phyloP scores from a whole-genome alignment of 345 rosid species.

The Arabis hirsuta region DNA sequence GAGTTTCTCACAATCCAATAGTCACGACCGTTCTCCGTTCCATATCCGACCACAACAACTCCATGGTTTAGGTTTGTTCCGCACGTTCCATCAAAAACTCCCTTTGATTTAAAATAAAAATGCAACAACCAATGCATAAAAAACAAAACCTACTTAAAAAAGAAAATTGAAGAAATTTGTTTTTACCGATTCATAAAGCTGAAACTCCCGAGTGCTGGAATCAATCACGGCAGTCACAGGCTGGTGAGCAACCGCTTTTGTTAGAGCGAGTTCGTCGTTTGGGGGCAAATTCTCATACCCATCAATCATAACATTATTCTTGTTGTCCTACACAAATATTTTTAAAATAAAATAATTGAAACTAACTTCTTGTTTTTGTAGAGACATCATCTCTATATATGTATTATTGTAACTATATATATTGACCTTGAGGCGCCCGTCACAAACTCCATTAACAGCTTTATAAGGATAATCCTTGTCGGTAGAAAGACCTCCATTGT shows the following conservation, averaged over 20 bases:
- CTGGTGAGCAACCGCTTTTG: slow-evolving; percentile 68
- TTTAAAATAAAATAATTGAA: background rate
- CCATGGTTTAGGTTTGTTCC: slow-evolving; percentile 71
- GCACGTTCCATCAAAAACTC: slow-evolving; percentile 27
- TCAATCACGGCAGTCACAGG: slow-evolving; percentile 79
- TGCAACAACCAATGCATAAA: background rate
- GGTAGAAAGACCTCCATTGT: slow-evolving; percentile 59
- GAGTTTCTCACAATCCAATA: slow-evolving; percentile 91
- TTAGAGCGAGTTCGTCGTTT: slow-evolving; percentile 61
- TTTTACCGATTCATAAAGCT: slow-evolving; percentile 5
- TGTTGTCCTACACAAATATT: slow-evolving; percentile 53
- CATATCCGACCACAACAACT: slow-evolving; percentile 73
- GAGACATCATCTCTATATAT: background rate
- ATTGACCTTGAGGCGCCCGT: slow-evolving; percentile 45
- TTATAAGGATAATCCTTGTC: slow-evolving; percentile 61
- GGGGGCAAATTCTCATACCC: slow-evolving; percentile 66
- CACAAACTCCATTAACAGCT: slow-evolving; percentile 37
- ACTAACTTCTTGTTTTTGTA: background rate
- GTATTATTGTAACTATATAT: slow-evolving; percentile 28
- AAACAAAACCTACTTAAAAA: background rate
- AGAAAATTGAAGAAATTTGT: background rate
- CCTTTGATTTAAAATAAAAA: background rate
- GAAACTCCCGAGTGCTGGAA: slow-evolving; percentile 65
- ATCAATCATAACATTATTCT: slow-evolving; percentile 60
- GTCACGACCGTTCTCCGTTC: slow-evolving; percentile 62